These are phyloP conservation scores for Thalassiosira gravida DNA, from an alignment of 352 stramenopile species.

Conservation along the genomic window DNA sequence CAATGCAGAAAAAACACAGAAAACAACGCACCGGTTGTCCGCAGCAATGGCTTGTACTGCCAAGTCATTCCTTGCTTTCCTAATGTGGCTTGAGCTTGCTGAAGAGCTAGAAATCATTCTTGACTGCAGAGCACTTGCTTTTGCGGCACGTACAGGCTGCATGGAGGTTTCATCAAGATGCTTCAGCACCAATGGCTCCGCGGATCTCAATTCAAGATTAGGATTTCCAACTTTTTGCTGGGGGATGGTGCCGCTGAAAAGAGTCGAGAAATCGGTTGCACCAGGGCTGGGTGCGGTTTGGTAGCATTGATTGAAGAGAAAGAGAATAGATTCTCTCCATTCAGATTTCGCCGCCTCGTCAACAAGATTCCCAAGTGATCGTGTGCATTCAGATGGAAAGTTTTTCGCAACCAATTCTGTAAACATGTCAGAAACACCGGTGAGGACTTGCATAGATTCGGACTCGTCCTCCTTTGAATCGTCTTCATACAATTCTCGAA, in stretches of 20 bases:
- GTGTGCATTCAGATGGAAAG: slow-evolving; percentile 41
- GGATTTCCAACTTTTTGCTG: slow-evolving; percentile 18
- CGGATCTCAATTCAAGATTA: slow-evolving; percentile 49
- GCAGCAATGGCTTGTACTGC: slow-evolving; percentile 55
- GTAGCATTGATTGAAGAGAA: slow-evolving; percentile 53
- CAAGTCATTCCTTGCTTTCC: slow-evolving; percentile 53
- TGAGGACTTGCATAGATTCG: background rate
- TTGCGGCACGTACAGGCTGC: slow-evolving; percentile 60
- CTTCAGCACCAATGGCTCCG: slow-evolving; percentile 51
- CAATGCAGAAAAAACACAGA: no score
- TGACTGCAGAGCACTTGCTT: slow-evolving; percentile 60
- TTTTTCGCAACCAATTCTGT: slow-evolving; percentile 36
- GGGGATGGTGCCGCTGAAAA: slow-evolving; percentile 24
- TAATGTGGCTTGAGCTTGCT: slow-evolving; percentile 36
- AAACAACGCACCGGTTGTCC: slow-evolving; percentile 53
- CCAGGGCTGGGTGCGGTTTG: background rate
- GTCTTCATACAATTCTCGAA: slow-evolving; percentile 54
- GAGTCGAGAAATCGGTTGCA: slow-evolving; percentile 20
- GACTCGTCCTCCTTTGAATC: slow-evolving; percentile 3
- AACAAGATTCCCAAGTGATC: slow-evolving; percentile 44
- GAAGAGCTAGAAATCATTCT: slow-evolving; percentile 58
- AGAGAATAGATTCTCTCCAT: slow-evolving; percentile 52
- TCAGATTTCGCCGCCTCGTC: slow-evolving; percentile 46
- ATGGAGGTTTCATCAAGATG: slow-evolving; percentile 37
- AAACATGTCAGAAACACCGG: slow-evolving; percentile 27